A percentile compares a stretch with the other conserved stretches of the same genome.
These are phyloP conservation scores for Lecanicillium sp. DNA, from an alignment of 2,329 filamentous ascomycete genomes.

Conservation along the genomic window DNA sequence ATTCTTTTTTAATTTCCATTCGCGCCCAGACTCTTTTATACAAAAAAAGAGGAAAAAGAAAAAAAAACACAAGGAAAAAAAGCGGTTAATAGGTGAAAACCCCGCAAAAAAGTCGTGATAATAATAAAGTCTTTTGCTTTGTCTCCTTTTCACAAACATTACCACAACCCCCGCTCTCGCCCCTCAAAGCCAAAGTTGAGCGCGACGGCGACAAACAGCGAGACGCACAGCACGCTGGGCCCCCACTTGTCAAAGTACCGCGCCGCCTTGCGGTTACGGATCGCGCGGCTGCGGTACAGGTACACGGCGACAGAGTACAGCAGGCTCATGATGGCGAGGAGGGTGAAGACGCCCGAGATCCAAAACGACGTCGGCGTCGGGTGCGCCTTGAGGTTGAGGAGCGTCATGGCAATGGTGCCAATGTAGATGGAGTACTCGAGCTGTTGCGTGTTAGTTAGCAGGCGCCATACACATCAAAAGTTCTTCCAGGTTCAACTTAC, in stretches of 20 bases:
- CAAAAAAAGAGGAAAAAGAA: neutral
- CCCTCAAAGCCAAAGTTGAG: slow-evolving; percentile 78
- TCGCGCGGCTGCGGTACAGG: slow-evolving; percentile 80
- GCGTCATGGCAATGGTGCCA: slow-evolving; percentile 74
- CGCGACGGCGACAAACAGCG: slow-evolving; percentile 66
- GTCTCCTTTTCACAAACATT: slow-evolving; percentile 14
- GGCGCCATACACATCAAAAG: neutral
- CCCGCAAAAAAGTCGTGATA: neutral
- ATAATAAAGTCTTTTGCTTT: too few species aligned
- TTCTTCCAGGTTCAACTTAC: slow-evolving; percentile 45
- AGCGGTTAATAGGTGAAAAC: neutral
- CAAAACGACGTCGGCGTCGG: slow-evolving; percentile 55
- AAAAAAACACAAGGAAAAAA: neutral
- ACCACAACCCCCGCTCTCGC: slow-evolving; percentile 53
- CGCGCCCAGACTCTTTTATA: neutral
- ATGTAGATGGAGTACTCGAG: slow-evolving; percentile 96
- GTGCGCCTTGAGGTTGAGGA: slow-evolving; percentile 71
- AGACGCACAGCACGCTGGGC: slow-evolving; percentile 67
- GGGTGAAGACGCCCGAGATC: slow-evolving; percentile 71
- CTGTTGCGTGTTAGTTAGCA: slow-evolving; percentile 34
- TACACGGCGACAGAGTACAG: slow-evolving; percentile 80
- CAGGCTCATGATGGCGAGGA: slow-evolving; percentile 72
- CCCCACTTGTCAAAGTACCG: slow-evolving; percentile 89
- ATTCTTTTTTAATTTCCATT: neutral
- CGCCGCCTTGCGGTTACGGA: slow-evolving; percentile 75